Base-by-base conservation (phyloP, 2,329 filamentous ascomycete species). In the Calonectria multiphialidica region DNA sequence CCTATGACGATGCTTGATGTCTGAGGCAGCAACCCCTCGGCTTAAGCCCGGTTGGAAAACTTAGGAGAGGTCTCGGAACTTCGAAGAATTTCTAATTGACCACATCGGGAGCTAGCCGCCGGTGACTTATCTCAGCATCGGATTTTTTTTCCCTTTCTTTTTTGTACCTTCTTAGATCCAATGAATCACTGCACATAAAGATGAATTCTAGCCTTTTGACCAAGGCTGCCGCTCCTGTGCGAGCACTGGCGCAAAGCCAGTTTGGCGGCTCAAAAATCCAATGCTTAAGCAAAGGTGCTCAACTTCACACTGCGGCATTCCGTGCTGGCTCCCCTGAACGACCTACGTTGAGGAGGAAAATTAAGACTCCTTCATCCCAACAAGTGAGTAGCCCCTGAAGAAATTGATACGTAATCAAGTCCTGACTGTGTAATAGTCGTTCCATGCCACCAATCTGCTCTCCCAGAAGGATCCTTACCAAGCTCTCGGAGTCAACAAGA, bases 401-500 rank as follows among this genome's bases (percentile, higher is more conserved):
- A 30, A 30, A 33, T 68, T 70, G 63, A 68, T 23, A 30, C 55
- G 49, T 55, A 55, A 50, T 47, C 12, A 42, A 28, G 2, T 18
- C 74, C 76, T 79, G 71, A 79, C 74, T 15, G 49, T 33, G 35
- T 66, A 64, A 74, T 73, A 91, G 85, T 78, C 86, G 37, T 94
- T 93, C 82, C 92, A 93, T 81, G 90, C 91, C 28, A 93, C 92
- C 53, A 84, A 83, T 53, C 78, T 83, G 7, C 81, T 87, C 25
- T 88, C 88, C 6, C 85, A 91, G 44, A 91, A 94, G 82, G 94
- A 99, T 80, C 97, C 97, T 1, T 99, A 99, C 84, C 90, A 92
- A 76, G 90, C 94, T 5, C 92, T 99, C 33, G 97, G 97, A 16
- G 95, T 99, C 35, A 88, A 88, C 80, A 98, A 96, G 83, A 89